Percentiles rank a stretch among this genome's conserved stretches.
phyloP scores from a whole-genome alignment of 345 rosid genomes.

The Aethionema arabicum region DNA sequence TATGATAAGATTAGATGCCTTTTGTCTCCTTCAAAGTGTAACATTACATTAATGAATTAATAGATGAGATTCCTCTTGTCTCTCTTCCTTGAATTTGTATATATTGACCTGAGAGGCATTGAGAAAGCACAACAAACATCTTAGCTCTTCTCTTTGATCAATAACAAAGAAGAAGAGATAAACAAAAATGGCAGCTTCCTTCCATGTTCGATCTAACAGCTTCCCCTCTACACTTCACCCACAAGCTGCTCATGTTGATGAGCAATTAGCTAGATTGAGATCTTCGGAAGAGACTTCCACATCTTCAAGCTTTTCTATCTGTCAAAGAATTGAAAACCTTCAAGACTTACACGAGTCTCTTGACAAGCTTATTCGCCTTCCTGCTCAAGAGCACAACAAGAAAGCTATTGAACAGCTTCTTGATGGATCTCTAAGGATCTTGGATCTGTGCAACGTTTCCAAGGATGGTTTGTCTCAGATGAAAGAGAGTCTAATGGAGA shows the following conservation, averaged over 20 bases:
- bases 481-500: constrained; percentile 31
- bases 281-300: constrained; percentile 31
- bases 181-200: constrained; percentile 24
- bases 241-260: constrained; percentile 22
- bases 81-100: constrained; percentile 13
- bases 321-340: constrained; percentile 23
- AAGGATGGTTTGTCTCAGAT: constrained; percentile 40
- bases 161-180: too few relatives aligned
- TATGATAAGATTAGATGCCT: constrained; percentile 3
- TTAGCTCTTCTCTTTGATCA: constrained; percentile 19
- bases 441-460: constrained; percentile 35
- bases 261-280: constrained; percentile 40
- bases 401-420: constrained; percentile 31
- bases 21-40: constrained; percentile 7
- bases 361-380: constrained; percentile 33
- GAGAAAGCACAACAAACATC: constrained; percentile 27
- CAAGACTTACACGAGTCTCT: constrained; percentile 37
- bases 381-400: constrained; percentile 32
- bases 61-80: background rate
- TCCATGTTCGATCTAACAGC: constrained; percentile 37
- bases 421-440: constrained; percentile 38
- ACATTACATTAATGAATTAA: constrained; percentile 8
- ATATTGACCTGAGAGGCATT: constrained; percentile 10
- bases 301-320: constrained; percentile 36
- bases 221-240: constrained; percentile 37